These are phyloP conservation scores for Lecanoromycetidae sp. DNA, from an alignment of 2,329 filamentous ascomycete species.

Conservation along the genomic window DNA sequence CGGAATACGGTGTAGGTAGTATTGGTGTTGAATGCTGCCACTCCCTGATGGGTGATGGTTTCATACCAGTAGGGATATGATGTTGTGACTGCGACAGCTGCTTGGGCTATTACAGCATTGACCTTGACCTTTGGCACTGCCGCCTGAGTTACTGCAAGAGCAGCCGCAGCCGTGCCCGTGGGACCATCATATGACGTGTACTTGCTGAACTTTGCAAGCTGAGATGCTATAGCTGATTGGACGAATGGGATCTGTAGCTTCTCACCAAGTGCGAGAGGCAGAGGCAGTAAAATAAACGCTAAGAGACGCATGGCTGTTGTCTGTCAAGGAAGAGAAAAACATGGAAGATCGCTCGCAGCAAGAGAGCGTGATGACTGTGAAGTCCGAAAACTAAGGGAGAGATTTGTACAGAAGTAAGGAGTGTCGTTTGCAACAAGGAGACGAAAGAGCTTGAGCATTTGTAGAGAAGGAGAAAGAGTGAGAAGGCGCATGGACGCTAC, in stretches of 20 bases:
- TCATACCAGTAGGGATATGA: constrained; percentile 30
- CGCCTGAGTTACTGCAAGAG: background rate
- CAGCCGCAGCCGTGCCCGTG: background rate
- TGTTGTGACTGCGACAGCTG: too few species aligned
- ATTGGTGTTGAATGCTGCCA: constrained; percentile 36
- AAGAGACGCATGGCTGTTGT: background rate
- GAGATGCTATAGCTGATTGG: background rate
- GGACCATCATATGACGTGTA: constrained; percentile 4
- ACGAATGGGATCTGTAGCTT: constrained; percentile 7
- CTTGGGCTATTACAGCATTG: background rate
- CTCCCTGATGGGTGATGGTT: constrained; percentile 36
- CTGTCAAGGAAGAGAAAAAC: background rate
- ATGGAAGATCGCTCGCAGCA: too few species aligned
- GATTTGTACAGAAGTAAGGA: background rate
- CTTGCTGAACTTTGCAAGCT: background rate
- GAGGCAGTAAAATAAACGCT: background rate
- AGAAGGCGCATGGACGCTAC: too few species aligned
- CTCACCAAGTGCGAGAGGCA: background rate
- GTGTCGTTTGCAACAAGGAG: too few species aligned
- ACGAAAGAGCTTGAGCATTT: too few species aligned
- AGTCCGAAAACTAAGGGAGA: too few species aligned
- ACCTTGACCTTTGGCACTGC: background rate
- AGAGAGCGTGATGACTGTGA: background rate
- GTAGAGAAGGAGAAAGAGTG: too few species aligned
- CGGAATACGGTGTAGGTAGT: constrained; percentile 35